Conservation (phyloP, 2,329 filamentous ascomycete species). For the Colletotrichum theobromicola region DNA sequence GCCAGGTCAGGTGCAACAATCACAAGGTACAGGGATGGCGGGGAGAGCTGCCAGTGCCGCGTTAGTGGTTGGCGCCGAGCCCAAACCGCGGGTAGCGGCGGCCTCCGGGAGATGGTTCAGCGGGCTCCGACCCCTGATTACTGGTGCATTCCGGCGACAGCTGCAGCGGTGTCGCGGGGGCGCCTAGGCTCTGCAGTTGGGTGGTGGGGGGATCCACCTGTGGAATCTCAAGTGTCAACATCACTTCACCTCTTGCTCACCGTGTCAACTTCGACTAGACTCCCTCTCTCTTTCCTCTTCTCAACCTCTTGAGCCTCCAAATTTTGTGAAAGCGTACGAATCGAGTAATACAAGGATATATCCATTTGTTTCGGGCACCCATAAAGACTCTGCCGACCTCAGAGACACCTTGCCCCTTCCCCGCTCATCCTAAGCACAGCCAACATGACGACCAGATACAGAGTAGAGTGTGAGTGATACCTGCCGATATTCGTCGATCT, state of each 20-base stretch:
- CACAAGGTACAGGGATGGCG: slow-evolving; percentile 1
- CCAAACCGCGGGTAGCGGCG: slow-evolving; percentile 12
- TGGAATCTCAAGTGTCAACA: slow-evolving; percentile 13
- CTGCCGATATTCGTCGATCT: neutral
- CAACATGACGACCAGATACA: slow-evolving; percentile 67
- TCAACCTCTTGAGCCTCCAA: neutral
- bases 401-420: neutral
- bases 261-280: neutral
- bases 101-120: slow-evolving; percentile 17
- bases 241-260: neutral
- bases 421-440: neutral
- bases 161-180: neutral
- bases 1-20: neutral
- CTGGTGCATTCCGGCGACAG: slow-evolving; percentile 9
- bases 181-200: neutral
- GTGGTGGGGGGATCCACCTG: neutral
- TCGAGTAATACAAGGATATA: neutral
- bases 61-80: neutral
- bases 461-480: slow-evolving; percentile 72
- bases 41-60: neutral
- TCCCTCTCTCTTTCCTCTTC: neutral
- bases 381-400: neutral
- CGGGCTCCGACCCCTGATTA: slow-evolving; percentile 1
- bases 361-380: neutral
- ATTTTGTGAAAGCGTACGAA: neutral